A percentile compares a stretch with the other conserved stretches of the same genome.
Conservation (phyloP, 148 eudicot species). For the Polygonum aviculare region DNA sequence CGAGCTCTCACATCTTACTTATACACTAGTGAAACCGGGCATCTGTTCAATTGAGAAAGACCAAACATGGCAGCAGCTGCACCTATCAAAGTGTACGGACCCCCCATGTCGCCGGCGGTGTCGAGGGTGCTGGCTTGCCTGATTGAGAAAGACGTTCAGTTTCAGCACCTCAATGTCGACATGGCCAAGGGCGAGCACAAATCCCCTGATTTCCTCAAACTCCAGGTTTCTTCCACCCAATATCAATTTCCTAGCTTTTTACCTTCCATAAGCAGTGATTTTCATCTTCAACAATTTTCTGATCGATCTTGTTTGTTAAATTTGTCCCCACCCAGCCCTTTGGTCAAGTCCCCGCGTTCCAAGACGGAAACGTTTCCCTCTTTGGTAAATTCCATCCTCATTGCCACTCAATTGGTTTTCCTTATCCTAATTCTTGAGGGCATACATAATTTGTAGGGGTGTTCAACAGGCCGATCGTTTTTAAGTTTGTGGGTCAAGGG, state of each 20-base stretch:
- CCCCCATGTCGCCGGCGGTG: constrained; percentile 65
- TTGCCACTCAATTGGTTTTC: not conserved
- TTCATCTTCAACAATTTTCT: too few species aligned
- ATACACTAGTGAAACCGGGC: too few species aligned
- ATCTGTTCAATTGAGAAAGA: too few species aligned
- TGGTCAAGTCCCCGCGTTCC: constrained; percentile 86
- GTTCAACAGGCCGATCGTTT: too few species aligned
- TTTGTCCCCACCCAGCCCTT: constrained; percentile 56
- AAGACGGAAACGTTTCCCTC: constrained; percentile 65
- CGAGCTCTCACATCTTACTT: too few species aligned
- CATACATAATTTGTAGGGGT: too few species aligned
- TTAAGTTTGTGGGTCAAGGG: too few species aligned
- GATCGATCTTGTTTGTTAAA: not conserved
- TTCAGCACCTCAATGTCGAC: constrained; percentile 41
- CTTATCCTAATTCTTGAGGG: too few species aligned
- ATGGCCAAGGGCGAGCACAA: constrained; percentile 76
- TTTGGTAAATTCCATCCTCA: constrained; percentile 38
- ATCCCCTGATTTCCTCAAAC: constrained; percentile 54
- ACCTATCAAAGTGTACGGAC: constrained; percentile 73
- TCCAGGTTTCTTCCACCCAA: constrained; percentile 37
- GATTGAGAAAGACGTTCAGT: constrained; percentile 69
- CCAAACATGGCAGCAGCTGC: constrained; percentile 15
- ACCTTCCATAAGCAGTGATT: too few species aligned
- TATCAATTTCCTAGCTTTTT: not conserved
- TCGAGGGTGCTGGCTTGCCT: constrained; percentile 65